Conservation (phyloP, 352 stramenopile genomes). For the Globisporangium paroecandrum region DNA sequence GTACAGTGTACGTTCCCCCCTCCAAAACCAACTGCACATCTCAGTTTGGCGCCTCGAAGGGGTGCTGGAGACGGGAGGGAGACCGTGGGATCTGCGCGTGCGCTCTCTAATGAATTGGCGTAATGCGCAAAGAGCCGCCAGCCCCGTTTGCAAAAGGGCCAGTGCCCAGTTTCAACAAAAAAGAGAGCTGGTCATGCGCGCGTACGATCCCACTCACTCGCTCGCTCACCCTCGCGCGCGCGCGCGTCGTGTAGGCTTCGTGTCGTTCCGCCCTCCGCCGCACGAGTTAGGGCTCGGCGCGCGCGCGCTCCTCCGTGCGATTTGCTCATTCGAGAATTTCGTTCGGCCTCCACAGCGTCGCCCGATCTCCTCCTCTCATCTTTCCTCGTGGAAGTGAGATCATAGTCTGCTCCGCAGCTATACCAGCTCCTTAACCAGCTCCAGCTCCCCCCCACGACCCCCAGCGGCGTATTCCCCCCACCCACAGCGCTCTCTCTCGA, state of each 20-base stretch:
- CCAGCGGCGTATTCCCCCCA: constrained; percentile 21
- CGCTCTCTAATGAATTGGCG: constrained; percentile 10
- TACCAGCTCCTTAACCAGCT: constrained; percentile 13
- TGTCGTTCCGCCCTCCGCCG: no score
- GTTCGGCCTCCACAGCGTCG: constrained; percentile 33
- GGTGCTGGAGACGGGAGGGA: neutral
- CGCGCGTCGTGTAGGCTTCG: no score
- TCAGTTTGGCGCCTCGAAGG: neutral
- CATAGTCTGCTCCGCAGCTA: constrained; percentile 26
- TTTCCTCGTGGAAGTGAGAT: constrained; percentile 32
- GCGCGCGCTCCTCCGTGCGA: constrained; percentile 2
- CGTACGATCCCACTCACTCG: no score
- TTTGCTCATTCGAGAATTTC: constrained; percentile 44
- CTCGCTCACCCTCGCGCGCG: no score
- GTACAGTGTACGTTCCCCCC: neutral
- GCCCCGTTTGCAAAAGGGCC: constrained; percentile 2
- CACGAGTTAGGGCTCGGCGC: neutral
- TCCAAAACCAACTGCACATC: constrained; percentile 1
- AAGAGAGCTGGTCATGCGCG: constrained; percentile 9
- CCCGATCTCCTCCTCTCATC: constrained; percentile 30
- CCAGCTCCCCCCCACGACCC: constrained; percentile 22
- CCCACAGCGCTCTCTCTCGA: constrained; percentile 16
- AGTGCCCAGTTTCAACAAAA: neutral
- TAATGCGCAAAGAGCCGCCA: neutral
- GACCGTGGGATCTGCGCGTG: neutral